These are phyloP conservation scores for Tolypocladium nubicola DNA, from an alignment of 2,329 filamentous ascomycete genomes.

Conservation along the genomic window DNA sequence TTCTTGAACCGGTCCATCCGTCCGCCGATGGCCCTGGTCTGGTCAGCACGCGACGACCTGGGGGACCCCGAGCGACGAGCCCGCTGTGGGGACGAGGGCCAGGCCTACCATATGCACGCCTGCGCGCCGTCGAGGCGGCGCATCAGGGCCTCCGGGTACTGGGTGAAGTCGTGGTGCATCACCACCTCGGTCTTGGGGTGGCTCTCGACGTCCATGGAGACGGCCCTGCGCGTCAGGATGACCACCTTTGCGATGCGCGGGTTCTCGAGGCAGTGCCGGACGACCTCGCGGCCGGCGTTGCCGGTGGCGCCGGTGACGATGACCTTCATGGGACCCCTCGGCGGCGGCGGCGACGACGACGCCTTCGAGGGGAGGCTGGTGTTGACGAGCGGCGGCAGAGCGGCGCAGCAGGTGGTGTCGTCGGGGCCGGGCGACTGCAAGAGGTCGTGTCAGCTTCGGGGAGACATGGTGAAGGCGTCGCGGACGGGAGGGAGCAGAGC, in stretches of 20 bases:
- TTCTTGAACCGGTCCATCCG: constrained; percentile 35
- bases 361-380: not conserved
- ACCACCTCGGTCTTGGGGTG: constrained; percentile 39
- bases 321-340: constrained; percentile 38
- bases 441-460: not conserved
- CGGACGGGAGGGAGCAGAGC: too few relatives aligned
- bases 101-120: constrained; percentile 43
- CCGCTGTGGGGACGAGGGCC: too few relatives aligned
- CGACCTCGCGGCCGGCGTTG: constrained; percentile 41
- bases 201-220: constrained; percentile 29
- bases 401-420: not conserved
- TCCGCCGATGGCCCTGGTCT: constrained; percentile 27
- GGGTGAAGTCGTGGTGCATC: constrained; percentile 41
- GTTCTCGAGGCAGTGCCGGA: constrained; percentile 38
- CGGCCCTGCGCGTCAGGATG: constrained; percentile 36
- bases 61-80: not conserved
- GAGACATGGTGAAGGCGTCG: not conserved
- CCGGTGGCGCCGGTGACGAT: constrained; percentile 50
- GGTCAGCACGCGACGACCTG: not conserved
- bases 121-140: constrained; percentile 37
- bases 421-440: not conserved
- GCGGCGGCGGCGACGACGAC: not conserved
- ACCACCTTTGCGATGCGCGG: constrained; percentile 39
- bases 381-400: not conserved
- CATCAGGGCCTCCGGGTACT: constrained; percentile 30